Evolutionary conservation across 2,329 filamentous ascomycete species (phyloP).

Genomic region (Diaporthe helianthi): DNA sequence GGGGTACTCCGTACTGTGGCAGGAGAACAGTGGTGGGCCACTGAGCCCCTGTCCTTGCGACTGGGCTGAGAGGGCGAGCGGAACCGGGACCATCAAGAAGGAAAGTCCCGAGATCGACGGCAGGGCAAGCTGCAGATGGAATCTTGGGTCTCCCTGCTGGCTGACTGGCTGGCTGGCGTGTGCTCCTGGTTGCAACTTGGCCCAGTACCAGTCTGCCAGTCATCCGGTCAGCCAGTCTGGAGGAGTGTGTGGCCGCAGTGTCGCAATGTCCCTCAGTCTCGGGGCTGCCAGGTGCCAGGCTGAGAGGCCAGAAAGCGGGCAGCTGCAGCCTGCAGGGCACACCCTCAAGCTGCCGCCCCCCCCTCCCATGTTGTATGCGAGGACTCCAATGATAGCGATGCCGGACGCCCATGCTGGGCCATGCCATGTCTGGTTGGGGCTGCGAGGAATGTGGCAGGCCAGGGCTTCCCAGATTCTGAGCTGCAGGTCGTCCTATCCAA

Average conservation of each 20-base stretch:
- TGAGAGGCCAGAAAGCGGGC: conserved; percentile 11
- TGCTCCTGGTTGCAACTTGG: background rate
- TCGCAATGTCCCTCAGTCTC: conserved; percentile 20
- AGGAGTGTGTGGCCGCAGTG: background rate
- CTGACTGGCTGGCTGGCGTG: background rate
- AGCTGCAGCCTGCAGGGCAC: conserved; percentile 14
- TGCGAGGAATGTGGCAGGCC: conserved; percentile 30
- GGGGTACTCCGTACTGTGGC: conserved; percentile 12
- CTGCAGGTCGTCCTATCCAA: background rate
- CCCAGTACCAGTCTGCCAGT: background rate
- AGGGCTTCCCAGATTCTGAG: conserved; percentile 28
- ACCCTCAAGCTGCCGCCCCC: conserved; percentile 1
- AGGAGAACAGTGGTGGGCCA: background rate
- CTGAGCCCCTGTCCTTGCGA: conserved; percentile 28
- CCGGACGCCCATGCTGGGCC: background rate
- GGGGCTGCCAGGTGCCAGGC: conserved; percentile 11
- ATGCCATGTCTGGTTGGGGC: conserved; percentile 4
- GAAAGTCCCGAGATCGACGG: conserved; percentile 28
- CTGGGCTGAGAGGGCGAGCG: conserved; percentile 28
- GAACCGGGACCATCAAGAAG: conserved; percentile 26
- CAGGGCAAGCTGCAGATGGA: conserved; percentile 28
- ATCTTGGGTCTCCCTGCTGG: conserved; percentile 22
- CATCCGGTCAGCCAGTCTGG: background rate
- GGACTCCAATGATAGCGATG: conserved; percentile 15
- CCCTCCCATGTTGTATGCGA: conserved; percentile 2